These are phyloP conservation scores for Pichia sp. DNA, from an alignment of 1,139 yeast genomes.

Conservation along the genomic window DNA sequence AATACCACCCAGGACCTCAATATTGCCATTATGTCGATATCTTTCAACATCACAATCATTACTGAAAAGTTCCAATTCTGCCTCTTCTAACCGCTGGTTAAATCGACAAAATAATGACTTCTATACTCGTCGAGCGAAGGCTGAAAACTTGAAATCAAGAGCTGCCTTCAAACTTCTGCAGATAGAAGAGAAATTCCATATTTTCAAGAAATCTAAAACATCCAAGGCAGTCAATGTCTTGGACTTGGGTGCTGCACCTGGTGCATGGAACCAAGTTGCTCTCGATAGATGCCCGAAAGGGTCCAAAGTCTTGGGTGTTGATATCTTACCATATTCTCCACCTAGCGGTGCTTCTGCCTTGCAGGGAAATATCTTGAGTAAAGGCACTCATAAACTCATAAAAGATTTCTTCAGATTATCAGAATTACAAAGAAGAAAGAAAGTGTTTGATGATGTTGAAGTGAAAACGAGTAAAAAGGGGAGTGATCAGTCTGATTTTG, in stretches of 20 bases:
- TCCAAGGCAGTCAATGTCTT: slow-evolving; percentile 42
- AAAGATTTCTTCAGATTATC: slow-evolving; percentile 45
- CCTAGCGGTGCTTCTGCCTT: slow-evolving; percentile 73
- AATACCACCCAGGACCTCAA: no score
- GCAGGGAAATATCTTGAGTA: slow-evolving; percentile 80
- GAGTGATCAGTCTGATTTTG: slow-evolving; percentile 20
- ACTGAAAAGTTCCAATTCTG: slow-evolving; percentile 29
- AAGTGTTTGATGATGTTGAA: slow-evolving; percentile 9
- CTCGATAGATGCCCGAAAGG: slow-evolving; percentile 46
- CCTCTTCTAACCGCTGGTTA: slow-evolving; percentile 69
- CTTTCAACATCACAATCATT: neutral
- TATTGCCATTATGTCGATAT: no score
- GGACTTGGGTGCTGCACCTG: slow-evolving; percentile 93
- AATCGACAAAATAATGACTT: slow-evolving; percentile 59
- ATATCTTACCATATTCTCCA: slow-evolving; percentile 69
- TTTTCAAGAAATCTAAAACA: slow-evolving; percentile 39
- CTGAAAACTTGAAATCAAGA: slow-evolving; percentile 61
- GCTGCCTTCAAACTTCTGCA: slow-evolving; percentile 86
- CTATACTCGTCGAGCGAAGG: slow-evolving; percentile 60
- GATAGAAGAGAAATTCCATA: slow-evolving; percentile 52
- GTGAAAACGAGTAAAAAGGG: slow-evolving; percentile 4
- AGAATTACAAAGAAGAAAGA: slow-evolving; percentile 14
- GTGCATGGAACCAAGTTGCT: slow-evolving; percentile 90
- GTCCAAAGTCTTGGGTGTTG: slow-evolving; percentile 79
- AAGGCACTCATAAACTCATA: slow-evolving; percentile 55